These are phyloP conservation scores for Paramecium sonneborni DNA, from an alignment of 73 alveolate species.

Conservation along the genomic window DNA sequence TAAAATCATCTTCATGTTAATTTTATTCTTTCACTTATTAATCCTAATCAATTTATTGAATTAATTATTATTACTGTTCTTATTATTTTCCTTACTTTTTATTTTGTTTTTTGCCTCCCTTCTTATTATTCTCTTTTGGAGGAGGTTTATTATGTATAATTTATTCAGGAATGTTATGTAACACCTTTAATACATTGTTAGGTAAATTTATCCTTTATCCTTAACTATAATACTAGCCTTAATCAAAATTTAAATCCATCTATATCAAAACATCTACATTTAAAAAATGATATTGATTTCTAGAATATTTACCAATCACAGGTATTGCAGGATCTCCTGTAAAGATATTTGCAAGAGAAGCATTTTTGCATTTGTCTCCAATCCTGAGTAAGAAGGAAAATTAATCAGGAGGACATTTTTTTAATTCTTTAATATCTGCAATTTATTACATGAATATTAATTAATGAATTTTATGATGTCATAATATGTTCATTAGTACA, in stretches of 20 bases:
- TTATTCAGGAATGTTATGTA: conserved; percentile 33
- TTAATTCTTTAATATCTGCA: background rate
- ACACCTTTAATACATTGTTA: background rate
- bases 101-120: conserved; percentile 21
- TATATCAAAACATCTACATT: background rate
- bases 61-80: background rate
- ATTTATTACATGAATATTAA: background rate
- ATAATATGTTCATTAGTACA: background rate
- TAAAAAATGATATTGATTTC: conserved; percentile 49
- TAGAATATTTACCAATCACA: conserved; percentile 15
- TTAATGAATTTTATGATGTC: background rate
- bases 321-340: conserved; percentile 48
- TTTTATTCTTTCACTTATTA: background rate
- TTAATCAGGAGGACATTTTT: conserved; percentile 5
- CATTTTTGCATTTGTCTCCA: background rate
- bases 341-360: background rate
- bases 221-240: background rate
- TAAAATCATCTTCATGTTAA: conserved; percentile 2
- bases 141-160: conserved; percentile 49
- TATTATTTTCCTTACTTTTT: too few relatives aligned
- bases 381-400: conserved; percentile 16
- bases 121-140: conserved; percentile 3
- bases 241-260: background rate
- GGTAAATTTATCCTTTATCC: background rate
- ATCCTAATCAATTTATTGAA: background rate